Conservation (phyloP, 2,329 filamentous ascomycete genomes). For the Stagonosporopsis vannaccii region DNA sequence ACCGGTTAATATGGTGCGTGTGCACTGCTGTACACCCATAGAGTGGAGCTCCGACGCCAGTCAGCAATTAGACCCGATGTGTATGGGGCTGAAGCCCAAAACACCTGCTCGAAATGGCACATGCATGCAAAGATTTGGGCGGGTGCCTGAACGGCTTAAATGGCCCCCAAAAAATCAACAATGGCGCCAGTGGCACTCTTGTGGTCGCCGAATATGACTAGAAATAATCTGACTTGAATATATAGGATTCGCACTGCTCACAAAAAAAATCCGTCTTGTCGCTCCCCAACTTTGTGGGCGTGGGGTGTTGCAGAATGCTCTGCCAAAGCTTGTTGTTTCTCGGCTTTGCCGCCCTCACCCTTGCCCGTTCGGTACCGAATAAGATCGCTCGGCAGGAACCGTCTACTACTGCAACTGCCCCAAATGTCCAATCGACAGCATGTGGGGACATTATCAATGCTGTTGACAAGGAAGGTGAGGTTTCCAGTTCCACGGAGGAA, state of each 20-base stretch:
- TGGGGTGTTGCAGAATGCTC: no score
- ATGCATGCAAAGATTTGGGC: neutral
- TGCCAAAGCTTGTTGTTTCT: neutral
- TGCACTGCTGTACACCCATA: no score
- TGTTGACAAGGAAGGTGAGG: constrained; percentile 20
- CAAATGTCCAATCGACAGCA: constrained; percentile 14
- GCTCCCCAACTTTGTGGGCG: no score
- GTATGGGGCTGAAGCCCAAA: neutral
- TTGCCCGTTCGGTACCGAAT: constrained; percentile 15
- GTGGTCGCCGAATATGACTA: no score
- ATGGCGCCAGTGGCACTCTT: no score
- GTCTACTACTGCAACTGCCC: constrained; percentile 16
- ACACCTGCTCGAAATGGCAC: neutral
- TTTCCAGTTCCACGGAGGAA: neutral
- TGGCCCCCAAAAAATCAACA: constrained; percentile 3
- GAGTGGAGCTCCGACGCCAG: neutral
- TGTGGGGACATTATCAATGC: constrained; percentile 23
- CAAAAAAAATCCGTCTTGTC: no score
- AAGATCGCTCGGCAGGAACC: constrained; percentile 19
- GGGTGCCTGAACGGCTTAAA: constrained; percentile 3
- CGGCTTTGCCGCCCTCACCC: constrained; percentile 1
- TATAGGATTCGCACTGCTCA: no score
- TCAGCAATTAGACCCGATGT: neutral
- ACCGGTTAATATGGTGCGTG: no score
- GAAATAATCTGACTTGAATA: no score